Evolutionary conservation across 2,329 filamentous ascomycete species (phyloP), one percentile per base, ranked within the genome.

Genomic region (Clonostachys byssicola): DNA sequence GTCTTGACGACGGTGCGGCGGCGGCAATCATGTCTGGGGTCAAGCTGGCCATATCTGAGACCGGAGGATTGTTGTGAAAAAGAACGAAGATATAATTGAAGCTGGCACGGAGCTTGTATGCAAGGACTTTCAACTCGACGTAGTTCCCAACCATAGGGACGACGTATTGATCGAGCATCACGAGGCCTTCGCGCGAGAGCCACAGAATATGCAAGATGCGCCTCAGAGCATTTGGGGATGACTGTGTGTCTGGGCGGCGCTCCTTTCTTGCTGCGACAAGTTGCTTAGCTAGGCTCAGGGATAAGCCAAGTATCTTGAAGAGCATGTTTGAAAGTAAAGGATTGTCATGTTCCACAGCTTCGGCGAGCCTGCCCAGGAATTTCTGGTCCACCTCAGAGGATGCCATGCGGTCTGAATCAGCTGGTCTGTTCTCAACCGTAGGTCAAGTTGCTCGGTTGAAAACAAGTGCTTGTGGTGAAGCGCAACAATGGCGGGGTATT

Each of bases 311-410:
- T 39, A 97, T 85, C 66, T 94, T 94, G 70, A 91, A 96, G 42
- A 99, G 80, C 64, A 89, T 91, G 17, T 80, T 80, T 8, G 88
- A 88, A 42, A 97, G 80, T 16, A 92, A 76, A 5, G 88, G 85
- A 60, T 92, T 94, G 56, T 89, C 85, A 50, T 80, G 73, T 61
- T 86, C 84, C 56, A 90, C 91, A 51, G 84, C 79, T 68, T 85
- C 88, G 64, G 94, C 92, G 63, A 96, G 85, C 62, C 84, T 86
- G 70, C 90, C 91, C 60, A 99, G 79, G 70, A 95, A 96, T 72
- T 97, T 99, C 72, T 96, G 92, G 67, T 99, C 94, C 52, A 97
- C 90, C 71, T 96, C 90, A 51, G 91, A 94, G 63, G 92, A 94
- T 71, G 94, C 94, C 94, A 97, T 99, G 52, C 63, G 61, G 59